Base-by-base conservation (phyloP, 805 yeast genomes). In the Torulaspora quercuum region DNA sequence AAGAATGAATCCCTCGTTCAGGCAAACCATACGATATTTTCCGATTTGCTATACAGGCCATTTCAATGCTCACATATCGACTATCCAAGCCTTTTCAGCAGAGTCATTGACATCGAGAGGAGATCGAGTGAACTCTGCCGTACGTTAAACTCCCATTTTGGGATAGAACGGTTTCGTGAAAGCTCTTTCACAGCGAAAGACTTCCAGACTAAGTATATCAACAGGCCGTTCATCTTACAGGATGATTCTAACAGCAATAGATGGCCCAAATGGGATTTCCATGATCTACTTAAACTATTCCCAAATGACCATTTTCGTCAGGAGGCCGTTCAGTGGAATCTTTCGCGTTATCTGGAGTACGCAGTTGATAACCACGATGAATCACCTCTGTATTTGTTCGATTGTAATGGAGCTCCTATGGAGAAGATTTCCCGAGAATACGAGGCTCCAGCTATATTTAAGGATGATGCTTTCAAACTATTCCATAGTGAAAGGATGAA, bases 381-480 rank as follows among this genome's bases (percentile, higher is more conserved):
- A 56, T 78, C 82, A 14, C 96, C 96, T 5, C 65, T 88, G 14
- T 88, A 88, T 56, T 63, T 88, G 16, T 88, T 88, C 61, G 97
- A 88, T 57, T 84, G 95, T 57, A 73, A 73, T 42, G 78, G 85
- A 23, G 57, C 54, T n/a, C 87, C 94, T 2, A 78, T 80, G 76
- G 61, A 63, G 37, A 67, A 69, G 25, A 60, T 85, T 33, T 63
- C 69, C 7, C 45, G 63, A n/a, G 78, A 78, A 48, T 82, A 78
- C 49, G 41, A 44, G 2, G 64, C 64, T 1, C 92, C 94, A 0
- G 37, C 53, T 1, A 63, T 74, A 1, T 81, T 83, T 50, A 64
- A 69, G 28, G 50, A 67, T 11, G 95, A 85, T 57, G 68, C 73
- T 29, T 85, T 85, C 59, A 69, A 68, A 15, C 57, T 77, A n/a